Evolutionary conservation across 2,329 filamentous ascomycete species (phyloP).

Genomic region (Apiospora kogelbergensis): DNA sequence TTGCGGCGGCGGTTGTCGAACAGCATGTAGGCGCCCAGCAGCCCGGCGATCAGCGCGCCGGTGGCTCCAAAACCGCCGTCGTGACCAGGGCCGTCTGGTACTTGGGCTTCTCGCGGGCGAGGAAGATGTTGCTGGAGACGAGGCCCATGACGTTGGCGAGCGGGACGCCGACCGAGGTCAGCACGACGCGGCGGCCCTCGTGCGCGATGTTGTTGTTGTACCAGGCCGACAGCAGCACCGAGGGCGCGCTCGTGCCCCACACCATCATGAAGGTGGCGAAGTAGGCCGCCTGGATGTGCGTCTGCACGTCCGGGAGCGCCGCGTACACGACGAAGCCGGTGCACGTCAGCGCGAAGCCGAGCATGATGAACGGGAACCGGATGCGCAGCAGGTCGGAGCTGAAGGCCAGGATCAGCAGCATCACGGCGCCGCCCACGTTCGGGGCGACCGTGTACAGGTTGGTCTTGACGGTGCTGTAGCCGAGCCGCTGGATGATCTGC

Average conservation of each 20-base stretch:
- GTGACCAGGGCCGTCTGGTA: constrained; percentile 67
- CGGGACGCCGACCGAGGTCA: constrained; percentile 74
- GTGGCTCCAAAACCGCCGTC: constrained; percentile 63
- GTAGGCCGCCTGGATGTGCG: constrained; percentile 66
- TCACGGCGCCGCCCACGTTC: constrained; percentile 70
- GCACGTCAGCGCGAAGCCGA: constrained; percentile 74
- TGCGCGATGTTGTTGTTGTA: constrained; percentile 84
- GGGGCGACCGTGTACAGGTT: constrained; percentile 83
- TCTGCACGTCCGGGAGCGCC: constrained; percentile 62
- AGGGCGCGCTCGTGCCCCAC: constrained; percentile 75
- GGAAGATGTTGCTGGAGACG: constrained; percentile 68
- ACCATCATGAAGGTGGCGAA: constrained; percentile 82
- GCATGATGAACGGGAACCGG: constrained; percentile 71
- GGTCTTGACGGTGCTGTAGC: constrained; percentile 55
- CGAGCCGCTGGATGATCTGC: constrained; percentile 52
- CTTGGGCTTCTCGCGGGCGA: constrained; percentile 60
- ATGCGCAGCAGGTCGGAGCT: constrained; percentile 63
- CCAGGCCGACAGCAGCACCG: constrained; percentile 63
- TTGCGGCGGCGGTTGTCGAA: constrained; percentile 64
- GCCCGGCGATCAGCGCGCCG: constrained; percentile 54
- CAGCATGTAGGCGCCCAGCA: constrained; percentile 64
- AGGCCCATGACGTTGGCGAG: constrained; percentile 76
- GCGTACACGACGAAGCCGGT: constrained; percentile 79
- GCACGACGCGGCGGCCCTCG: constrained; percentile 67
- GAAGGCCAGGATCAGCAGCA: constrained; percentile 73